Conservation (phyloP, 495 filamentous ascomycete species). For the Lophiostoma macrostomum region DNA sequence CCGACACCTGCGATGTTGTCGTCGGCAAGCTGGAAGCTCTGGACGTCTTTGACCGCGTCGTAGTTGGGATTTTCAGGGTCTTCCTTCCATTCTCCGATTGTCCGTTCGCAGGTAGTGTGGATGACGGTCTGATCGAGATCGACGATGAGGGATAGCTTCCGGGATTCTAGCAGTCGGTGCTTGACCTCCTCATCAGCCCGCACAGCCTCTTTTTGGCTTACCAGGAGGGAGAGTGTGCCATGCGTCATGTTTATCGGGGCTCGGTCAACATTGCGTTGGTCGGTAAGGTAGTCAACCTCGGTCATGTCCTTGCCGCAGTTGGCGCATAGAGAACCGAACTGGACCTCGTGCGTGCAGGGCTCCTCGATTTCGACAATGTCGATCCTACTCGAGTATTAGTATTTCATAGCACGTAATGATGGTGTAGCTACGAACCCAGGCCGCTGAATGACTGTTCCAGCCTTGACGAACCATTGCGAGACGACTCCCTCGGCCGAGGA, state of each 20-base stretch:
- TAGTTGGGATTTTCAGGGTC: constrained; percentile 88
- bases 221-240: constrained; percentile 74
- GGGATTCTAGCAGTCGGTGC: constrained; percentile 68
- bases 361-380: constrained; percentile 79
- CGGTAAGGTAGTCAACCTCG: constrained; percentile 62
- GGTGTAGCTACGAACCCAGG: constrained; percentile 20
- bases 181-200: constrained; percentile 83
- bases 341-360: constrained; percentile 83
- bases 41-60: constrained; percentile 82
- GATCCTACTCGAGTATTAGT: constrained; percentile 35
- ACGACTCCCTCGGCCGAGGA: constrained; percentile 77
- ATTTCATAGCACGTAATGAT: constrained; percentile 26
- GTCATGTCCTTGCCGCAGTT: constrained; percentile 98
- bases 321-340: constrained; percentile 85
- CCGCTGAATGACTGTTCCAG: constrained; percentile 63
- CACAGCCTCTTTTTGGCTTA: constrained; percentile 64
- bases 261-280: constrained; percentile 62
- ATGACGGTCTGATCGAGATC: constrained; percentile 99
- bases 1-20: constrained; percentile 71
- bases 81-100: constrained; percentile 89
- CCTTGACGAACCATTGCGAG: constrained; percentile 67
- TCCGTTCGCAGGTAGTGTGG: constrained; percentile 95
- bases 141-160: constrained; percentile 89
- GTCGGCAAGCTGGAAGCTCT: constrained; percentile 79
- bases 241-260: constrained; percentile 92